Base-by-base conservation (phyloP, 2,329 filamentous ascomycete genomes). In the Thyridium curvatum region DNA sequence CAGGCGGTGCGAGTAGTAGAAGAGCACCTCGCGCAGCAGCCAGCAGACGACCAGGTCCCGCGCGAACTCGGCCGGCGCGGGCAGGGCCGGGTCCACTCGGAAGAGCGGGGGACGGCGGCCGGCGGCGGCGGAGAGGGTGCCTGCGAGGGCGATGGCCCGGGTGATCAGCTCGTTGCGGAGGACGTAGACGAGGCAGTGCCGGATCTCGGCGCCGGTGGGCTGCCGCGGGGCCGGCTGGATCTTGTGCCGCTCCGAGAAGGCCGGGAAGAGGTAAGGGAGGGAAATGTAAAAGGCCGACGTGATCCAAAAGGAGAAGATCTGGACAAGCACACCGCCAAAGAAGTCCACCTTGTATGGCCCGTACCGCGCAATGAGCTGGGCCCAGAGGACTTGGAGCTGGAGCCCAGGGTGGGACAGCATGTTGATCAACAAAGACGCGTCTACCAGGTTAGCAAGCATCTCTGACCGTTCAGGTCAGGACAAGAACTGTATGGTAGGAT, bases 1-100 rank as follows among this genome's bases (percentile, higher is more conserved):
- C 3, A 72, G 47, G 7, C 74, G 69, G 52, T 79, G 75, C 17
- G 61, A 51, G 47, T 74, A 75, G 58, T 79, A 79, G 55, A 79
- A 79, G 14, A 73, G 46, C 2, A 63, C 44, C 47, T 79, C 74
- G 35, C 73, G 68, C 8, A 64, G 44, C 8, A 67, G 44, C 3
- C 65, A 46, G 38, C 62, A 65, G 44, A 70, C 33, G 8, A 56
- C 5, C 16, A 77, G 42, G 46, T 77, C 65, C 7, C 52, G 47
- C 2, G 52, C 29, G 31, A 74, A 44, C 34, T 66, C 61, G 10
- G 21, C 16, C 0, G 52, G 12, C 0, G 59, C 38, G 2, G 71
- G 71, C 0, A 71, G 45, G 0, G 52, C 44, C 2, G 55, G 15
- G 0, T 60, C 53, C 33, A 75, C 53, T 15, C 60, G 59, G 42